A percentile compares a stretch with the other conserved stretches of the same genome.
phyloP scores from a whole-genome alignment of 306 rosid species.

The Quercus suber region DNA sequence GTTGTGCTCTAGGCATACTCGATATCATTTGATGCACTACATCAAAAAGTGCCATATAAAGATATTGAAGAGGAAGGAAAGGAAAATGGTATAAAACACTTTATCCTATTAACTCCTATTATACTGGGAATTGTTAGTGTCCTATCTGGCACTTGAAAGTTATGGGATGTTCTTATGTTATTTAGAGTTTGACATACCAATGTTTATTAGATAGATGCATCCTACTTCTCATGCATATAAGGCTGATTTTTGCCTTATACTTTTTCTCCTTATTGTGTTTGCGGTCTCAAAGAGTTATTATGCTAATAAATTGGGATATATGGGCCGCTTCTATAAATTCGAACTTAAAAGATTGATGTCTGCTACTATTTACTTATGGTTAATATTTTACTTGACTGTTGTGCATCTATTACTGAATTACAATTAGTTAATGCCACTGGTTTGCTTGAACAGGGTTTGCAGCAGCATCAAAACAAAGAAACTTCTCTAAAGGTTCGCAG shows the following conservation, averaged over 20 bases:
- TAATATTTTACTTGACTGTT: not conserved
- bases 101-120: not conserved
- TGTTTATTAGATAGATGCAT: not conserved
- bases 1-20: slow-evolving; percentile 84
- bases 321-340: not conserved
- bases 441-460: slow-evolving; percentile 58
- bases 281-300: not conserved
- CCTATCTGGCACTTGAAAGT: not conserved
- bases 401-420: not conserved
- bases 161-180: not conserved
- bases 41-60: slow-evolving; percentile 91
- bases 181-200: not conserved
- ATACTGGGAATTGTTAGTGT: not conserved
- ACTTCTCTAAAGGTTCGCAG: slow-evolving; percentile 64
- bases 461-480: slow-evolving; percentile 55
- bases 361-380: not conserved
- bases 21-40: slow-evolving; percentile 88
- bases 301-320: not conserved
- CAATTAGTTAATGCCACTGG: not conserved
- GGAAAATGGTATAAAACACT: slow-evolving; percentile 57
- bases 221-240: not conserved
- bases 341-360: not conserved
- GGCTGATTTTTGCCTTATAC: not conserved
- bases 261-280: not conserved
- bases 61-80: slow-evolving; percentile 80